Evolutionary conservation across 768 basidiomycete species (phyloP).

Genomic region (Podaxis sp.): DNA sequence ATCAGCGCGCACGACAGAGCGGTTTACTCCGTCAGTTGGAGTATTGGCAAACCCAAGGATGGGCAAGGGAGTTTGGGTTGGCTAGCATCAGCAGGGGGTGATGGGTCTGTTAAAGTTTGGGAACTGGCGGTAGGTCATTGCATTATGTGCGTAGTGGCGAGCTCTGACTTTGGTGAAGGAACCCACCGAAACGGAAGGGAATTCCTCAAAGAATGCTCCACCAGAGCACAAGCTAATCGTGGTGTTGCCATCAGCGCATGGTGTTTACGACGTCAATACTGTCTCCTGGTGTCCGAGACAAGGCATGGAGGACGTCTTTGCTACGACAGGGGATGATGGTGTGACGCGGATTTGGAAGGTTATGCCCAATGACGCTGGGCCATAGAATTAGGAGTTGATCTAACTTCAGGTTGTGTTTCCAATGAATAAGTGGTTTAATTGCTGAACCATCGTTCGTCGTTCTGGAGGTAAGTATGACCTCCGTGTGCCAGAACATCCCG

Average conservation of each 20-base stretch:
- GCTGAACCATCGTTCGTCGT: no score
- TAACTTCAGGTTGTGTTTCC: no score
- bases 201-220: conserved; percentile 8
- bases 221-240: conserved; percentile 49
- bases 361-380: neutral
- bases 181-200: conserved; percentile 15
- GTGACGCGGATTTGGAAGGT: conserved; percentile 71
- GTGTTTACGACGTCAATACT: conserved; percentile 79
- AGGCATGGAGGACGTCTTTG: conserved; percentile 66
- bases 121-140: conserved; percentile 51
- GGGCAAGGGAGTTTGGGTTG: conserved; percentile 56
- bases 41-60: conserved; percentile 12
- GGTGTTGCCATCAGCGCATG: conserved; percentile 63
- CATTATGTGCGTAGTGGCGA: neutral
- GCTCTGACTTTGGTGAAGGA: conserved; percentile 20
- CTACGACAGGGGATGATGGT: conserved; percentile 87
- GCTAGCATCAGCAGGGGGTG: conserved; percentile 82
- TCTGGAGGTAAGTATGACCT: no score
- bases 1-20: conserved; percentile 66
- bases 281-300: conserved; percentile 77
- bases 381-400: no score
- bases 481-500: no score
- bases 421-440: no score
- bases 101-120: conserved; percentile 83
- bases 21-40: conserved; percentile 82